A percentile compares a stretch with the other conserved stretches of the same genome.
Conservation (phyloP, 495 filamentous ascomycete species). For the Aspergillus steynii region DNA sequence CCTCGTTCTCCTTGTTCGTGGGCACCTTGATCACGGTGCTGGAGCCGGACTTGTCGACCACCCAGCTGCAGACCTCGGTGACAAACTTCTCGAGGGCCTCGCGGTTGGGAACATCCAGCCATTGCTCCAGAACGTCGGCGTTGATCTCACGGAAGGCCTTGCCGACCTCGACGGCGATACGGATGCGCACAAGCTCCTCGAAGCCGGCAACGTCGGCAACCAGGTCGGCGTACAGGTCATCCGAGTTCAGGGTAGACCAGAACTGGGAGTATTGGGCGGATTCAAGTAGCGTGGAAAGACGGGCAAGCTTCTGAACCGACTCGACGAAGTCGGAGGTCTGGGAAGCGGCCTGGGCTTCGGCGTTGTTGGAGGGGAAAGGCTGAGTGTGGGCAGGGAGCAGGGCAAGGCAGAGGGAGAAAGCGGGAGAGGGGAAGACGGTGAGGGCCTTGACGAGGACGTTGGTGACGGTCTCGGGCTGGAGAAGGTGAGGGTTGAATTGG, state of each 20-base stretch:
- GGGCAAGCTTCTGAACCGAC: conserved; percentile 84
- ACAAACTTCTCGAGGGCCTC: conserved; percentile 78
- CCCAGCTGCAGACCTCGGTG: conserved; percentile 83
- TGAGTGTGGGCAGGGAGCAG: conserved; percentile 82
- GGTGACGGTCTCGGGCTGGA: conserved; percentile 93
- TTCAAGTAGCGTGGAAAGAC: conserved; percentile 81
- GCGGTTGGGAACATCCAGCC: conserved; percentile 75
- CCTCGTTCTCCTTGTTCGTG: conserved; percentile 97
- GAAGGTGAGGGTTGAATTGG: conserved; percentile 99
- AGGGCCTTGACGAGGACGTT: conserved; percentile 98
- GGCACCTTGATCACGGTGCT: conserved; percentile 68
- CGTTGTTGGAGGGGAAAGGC: conserved; percentile 50
- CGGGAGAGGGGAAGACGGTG: conserved; percentile 93
- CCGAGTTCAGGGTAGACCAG: conserved; percentile 89
- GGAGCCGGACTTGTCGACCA: conserved; percentile 51
- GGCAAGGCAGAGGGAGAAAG: conserved; percentile 91
- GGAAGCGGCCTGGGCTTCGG: conserved; percentile 62
- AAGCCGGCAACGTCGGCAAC: conserved; percentile 93
- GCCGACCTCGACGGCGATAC: conserved; percentile 85
- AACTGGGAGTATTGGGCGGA: conserved; percentile 84
- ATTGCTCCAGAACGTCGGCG: conserved; percentile 74
- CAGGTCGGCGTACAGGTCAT: conserved; percentile 95
- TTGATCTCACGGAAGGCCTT: conserved; percentile 86
- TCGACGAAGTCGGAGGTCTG: conserved; percentile 67
- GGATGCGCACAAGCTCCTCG: conserved; percentile 90